Percentiles rank a stretch among this genome's conserved stretches.
These are phyloP conservation scores for Ambrosia trifida DNA, from an alignment of 129 eudicot species.

Conservation along the genomic window DNA sequence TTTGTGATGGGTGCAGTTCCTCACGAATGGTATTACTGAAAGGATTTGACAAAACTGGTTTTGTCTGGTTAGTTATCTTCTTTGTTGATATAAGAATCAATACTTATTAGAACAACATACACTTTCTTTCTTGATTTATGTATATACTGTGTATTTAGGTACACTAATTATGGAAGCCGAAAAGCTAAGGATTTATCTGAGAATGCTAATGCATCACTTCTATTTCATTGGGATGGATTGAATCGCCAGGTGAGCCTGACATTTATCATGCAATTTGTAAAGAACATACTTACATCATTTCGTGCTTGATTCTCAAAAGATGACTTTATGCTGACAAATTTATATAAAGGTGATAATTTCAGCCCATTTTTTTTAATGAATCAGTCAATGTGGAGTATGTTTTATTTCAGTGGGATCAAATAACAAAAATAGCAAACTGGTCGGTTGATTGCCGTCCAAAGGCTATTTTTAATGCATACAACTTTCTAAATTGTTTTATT, in stretches of 20 bases:
- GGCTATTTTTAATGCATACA: background rate
- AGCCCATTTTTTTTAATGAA: background rate
- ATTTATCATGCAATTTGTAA: background rate
- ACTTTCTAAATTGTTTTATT: constrained; percentile 4
- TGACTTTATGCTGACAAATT: background rate
- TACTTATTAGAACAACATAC: background rate
- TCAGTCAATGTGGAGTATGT: background rate
- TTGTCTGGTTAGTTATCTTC: constrained; percentile 76
- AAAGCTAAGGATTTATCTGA: constrained; percentile 81
- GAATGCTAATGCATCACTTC: constrained; percentile 80
- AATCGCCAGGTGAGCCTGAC: constrained; percentile 68
- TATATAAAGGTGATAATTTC: background rate
- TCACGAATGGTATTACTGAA: constrained; percentile 96
- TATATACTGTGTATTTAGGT: constrained; percentile 47
- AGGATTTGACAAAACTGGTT: constrained; percentile 87
- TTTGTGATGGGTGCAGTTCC: constrained; percentile 56
- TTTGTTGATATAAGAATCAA: constrained; percentile 21
- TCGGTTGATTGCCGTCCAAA: background rate
- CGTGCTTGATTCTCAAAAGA: background rate
- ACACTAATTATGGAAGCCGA: constrained; percentile 85
- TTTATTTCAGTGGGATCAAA: constrained; percentile 6
- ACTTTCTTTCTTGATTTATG: constrained; percentile 5
- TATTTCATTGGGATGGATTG: constrained; percentile 84
- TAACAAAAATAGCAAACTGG: background rate
- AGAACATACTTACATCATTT: constrained; percentile 15